Evolutionary conservation across 306 rosid genomes (phyloP).

Genomic region (Vigna mungo): DNA sequence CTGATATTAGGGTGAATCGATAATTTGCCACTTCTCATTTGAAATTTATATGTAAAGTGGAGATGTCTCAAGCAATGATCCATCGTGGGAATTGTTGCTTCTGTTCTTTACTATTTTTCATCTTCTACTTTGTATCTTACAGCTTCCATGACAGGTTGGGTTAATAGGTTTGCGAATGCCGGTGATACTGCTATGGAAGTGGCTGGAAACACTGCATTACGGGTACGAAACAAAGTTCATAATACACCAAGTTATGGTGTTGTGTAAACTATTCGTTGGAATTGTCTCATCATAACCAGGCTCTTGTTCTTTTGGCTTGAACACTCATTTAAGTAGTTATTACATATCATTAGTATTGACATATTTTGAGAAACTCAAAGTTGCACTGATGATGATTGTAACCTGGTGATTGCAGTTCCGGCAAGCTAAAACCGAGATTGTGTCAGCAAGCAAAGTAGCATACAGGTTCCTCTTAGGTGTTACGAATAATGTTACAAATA

Average conservation of each 20-base stretch:
- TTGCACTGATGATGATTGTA: conserved; percentile 26
- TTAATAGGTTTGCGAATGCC: conserved; percentile 98
- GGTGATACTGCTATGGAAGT: conserved; percentile 99
- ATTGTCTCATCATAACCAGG: neutral
- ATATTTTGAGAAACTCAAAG: neutral
- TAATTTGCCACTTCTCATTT: conserved; percentile 14
- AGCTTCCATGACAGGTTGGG: conserved; percentile 82
- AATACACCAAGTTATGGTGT: neutral
- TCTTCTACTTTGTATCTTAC: conserved; percentile 42
- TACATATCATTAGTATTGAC: neutral
- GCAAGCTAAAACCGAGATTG: conserved; percentile 95
- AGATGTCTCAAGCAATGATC: conserved; percentile 8
- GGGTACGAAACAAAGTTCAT: conserved; percentile 61
- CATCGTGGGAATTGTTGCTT: conserved; percentile 31
- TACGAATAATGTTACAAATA: conserved; percentile 76
- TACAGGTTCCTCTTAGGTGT: conserved; percentile 83
- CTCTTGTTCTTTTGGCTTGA: conserved; percentile 26
- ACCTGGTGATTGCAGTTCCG: conserved; percentile 71
- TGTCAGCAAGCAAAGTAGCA: conserved; percentile 95
- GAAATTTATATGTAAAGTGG: conserved; percentile 12
- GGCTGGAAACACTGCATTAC: conserved; percentile 89
- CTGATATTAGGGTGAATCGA: conserved; percentile 15
- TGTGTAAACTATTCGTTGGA: conserved; percentile 8
- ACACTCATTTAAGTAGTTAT: neutral
- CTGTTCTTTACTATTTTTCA: conserved; percentile 5